Base-by-base conservation (phyloP, 2,329 filamentous ascomycete species). In the Talaromyces rugulosus region DNA sequence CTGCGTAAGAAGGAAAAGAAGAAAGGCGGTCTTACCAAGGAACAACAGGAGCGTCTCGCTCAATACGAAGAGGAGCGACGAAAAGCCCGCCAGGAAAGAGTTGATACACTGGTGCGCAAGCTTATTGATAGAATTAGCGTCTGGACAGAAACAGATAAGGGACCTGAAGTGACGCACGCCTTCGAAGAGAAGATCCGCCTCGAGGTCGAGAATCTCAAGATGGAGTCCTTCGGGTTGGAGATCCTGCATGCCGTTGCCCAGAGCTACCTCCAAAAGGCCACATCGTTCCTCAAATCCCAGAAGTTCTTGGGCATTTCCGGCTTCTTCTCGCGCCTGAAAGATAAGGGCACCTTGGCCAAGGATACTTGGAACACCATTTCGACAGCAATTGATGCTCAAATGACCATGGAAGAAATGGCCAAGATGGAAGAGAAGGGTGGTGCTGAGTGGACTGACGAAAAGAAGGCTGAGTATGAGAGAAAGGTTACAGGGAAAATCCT, bases 341-440 rank as follows among this genome's bases (percentile, higher is more conserved):
- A 99, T 77, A 98, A 98, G 86, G 94, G 94, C 64, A 95, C 89
- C 2, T 85, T 98, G 65, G 92, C 96, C 70, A 98, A 98, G 83
- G 95, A 99, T 73, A 98, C 95, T 1, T 99, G 95, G 95, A 94
- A 91, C 73, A 99, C 95, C 33, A 97, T 99, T 73, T 92, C 88
- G 66, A 96, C 91, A 58, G 95, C 95, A 44, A 96, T 99, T 67
- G 93, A 97, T 73, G 95, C 95, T 30, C 95, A 99, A 80, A 89
- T 96, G 81, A 96, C 93, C 63, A 96, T 99, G 87, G 94, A 99
- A 81, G 94, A 97, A 77, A 98, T 99, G 95, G 93, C 92, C 60
- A 92, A 94, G 75, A 83, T 94, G 78, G 95, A 99, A 80, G 91
- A 97, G 81, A 88, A 89, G 71, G 95, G 94, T 59, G 95, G 95